Base-by-base conservation (phyloP, 1,139 yeast genomes). In the Lodderomyces pseudojiufengensis region DNA sequence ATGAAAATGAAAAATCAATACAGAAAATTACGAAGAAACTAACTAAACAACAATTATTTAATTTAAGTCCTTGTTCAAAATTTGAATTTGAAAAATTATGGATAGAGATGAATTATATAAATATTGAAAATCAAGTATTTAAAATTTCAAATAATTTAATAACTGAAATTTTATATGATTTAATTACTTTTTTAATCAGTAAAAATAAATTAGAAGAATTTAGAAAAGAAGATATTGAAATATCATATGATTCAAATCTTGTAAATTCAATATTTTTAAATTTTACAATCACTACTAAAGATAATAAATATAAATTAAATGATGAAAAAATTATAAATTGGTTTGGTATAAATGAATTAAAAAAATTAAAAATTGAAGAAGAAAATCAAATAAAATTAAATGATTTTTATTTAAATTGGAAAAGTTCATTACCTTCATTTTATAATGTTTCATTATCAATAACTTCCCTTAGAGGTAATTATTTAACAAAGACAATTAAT, bases 351-450 rank as follows among this genome's bases (percentile, higher is more conserved):
- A 65, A 70, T 37, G 65, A 80, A 0, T 61, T 85, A 24, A 34
- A 61, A 52, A 45, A 58, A 49, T 41, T 59, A 10, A 20, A 16
- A 15, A n/a, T n/a, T n/a, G n/a, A n/a, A n/a, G n/a, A n/a, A n/a
- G n/a, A n/a, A n/a, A n/a, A n/a, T n/a, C 37, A 51, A 45, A 70
- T 63, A 46, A 63, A 8, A 46, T 61, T 13, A 47, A 55, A n/a
- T 33, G 84, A 77, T 42, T 76, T 80, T 46, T 58, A 77, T 33
- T 67, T 77, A 37, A 66, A 65, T 37, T 82, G 95, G 86, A 78
- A 78, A 47, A 63, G 78, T 1, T 63, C 72, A 5, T 64, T 85
- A 31, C 95, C 95, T 1, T 75, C 80, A 3, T 78, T 76, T 49
- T 76, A 76, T 52, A 74, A 70, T 31, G 81, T 80, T 42, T 43